phyloP scores from a whole-genome alignment of 345 rosid species.

The Aurinia saxatilis region DNA sequence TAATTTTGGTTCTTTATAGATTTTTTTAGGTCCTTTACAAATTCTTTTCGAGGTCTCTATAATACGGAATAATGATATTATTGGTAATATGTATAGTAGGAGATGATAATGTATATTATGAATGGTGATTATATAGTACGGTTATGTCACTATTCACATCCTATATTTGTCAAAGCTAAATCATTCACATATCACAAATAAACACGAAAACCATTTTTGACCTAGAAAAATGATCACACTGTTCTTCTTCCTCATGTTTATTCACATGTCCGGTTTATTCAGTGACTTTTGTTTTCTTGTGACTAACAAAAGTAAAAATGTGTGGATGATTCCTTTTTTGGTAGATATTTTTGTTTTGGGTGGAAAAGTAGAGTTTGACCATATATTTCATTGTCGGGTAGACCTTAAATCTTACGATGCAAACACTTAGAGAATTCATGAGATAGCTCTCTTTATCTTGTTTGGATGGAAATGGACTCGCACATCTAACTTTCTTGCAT shows the following conservation, averaged over 20 bases:
- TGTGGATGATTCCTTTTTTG: conserved; percentile 4
- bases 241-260: not conserved
- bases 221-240: not conserved
- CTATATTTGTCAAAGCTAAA: not conserved
- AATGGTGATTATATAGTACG: no score
- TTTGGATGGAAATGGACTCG: conserved; percentile 22
- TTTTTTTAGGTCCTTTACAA: not conserved
- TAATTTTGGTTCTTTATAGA: not conserved
- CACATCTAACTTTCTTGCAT: not conserved
- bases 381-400: conserved; percentile 12
- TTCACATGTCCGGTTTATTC: not conserved
- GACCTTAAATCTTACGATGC: not conserved
- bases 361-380: conserved; percentile 15
- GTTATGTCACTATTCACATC: no score
- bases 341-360: not conserved
- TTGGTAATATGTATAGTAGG: no score
- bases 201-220: no score
- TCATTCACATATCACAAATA: not conserved
- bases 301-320: not conserved
- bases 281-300: not conserved
- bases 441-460: conserved; percentile 15
- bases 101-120: no score
- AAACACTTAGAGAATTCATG: conserved; percentile 11
- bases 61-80: no score
- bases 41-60: no score